Base-by-base conservation (phyloP, 495 filamentous ascomycete species). In the Glonium stellatum region DNA sequence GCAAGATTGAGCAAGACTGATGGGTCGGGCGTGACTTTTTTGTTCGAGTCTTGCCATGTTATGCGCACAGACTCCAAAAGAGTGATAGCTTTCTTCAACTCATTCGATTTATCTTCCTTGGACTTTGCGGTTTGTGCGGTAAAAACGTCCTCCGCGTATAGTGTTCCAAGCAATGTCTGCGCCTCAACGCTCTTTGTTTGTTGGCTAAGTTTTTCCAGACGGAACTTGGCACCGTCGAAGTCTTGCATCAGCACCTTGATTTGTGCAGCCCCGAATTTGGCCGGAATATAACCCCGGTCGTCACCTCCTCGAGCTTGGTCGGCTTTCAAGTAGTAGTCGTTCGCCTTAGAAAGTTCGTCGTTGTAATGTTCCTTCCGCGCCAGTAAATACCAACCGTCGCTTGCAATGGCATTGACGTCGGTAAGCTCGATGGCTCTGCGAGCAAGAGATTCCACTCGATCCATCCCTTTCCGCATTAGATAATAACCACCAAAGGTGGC, bases 81-180 rank as follows among this genome's bases (percentile, higher is more conserved):
- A 23, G 76, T 76, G 58, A 95, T 86, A 2, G 93, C 92, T 68
- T 92, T 95, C 71, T 87, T 92, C 36, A 80, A 73, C 65, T 96
- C 90, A 0, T 78, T 77, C 21, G 83, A 85, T 68, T 95, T 95
- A 69, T 97, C 91, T 60, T 97, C 93, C 69, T 90, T 95, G 56
- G 76, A 78, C 1, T 83, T 84, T 9, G 81, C 80, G 42, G 79
- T 77, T 66, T 90, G 87, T 36, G 82, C 87, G 4, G 84, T 76
- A 62, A 97, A 96, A 1, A 97, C 87, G 64, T 98, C 93, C 69
- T 98, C 91, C 5, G 95, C 93, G 67, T 92, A 88, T 13, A 98
- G 73, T 22, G 90, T 90, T 13, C 90, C 93, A 0, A 97, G 81
- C 23, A 98, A 77, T 23, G 87, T 87, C 87, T 92, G 92, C 5